Percentiles rank a stretch among this genome's conserved stretches.
These are phyloP conservation scores for Pichia terricola DNA, from an alignment of 1,139 yeast species.

Conservation along the genomic window DNA sequence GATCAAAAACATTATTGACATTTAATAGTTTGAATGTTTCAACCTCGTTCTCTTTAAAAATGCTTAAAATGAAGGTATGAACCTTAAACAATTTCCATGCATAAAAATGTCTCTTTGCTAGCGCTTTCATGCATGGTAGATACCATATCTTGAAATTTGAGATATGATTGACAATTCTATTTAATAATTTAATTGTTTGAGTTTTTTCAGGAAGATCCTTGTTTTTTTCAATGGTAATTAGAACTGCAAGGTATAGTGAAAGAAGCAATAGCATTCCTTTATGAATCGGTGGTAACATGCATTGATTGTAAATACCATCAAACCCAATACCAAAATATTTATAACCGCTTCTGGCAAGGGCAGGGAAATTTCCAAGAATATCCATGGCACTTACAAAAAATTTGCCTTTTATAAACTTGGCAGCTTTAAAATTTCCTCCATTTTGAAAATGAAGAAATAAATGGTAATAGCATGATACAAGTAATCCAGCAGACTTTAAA, in stretches of 20 bases:
- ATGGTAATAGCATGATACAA: slow-evolving; percentile 21
- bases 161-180: slow-evolving; percentile 13
- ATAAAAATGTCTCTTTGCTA: slow-evolving; percentile 38
- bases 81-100: slow-evolving; percentile 48
- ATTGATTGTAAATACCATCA: slow-evolving; percentile 21
- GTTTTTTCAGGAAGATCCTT: not conserved
- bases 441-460: slow-evolving; percentile 18
- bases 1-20: slow-evolving; percentile 12
- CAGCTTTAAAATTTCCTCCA: slow-evolving; percentile 15
- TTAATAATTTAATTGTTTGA: not conserved
- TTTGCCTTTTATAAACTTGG: slow-evolving; percentile 14
- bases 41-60: slow-evolving; percentile 22
- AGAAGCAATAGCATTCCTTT: slow-evolving; percentile 16
- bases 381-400: slow-evolving; percentile 13
- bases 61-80: slow-evolving; percentile 33
- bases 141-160: slow-evolving; percentile 2
- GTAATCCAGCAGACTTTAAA: slow-evolving; percentile 15
- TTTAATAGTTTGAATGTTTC: slow-evolving; percentile 1
- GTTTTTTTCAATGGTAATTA: slow-evolving; percentile 11
- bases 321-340: slow-evolving; percentile 22
- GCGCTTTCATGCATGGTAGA: slow-evolving; percentile 9
- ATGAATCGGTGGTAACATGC: slow-evolving; percentile 21
- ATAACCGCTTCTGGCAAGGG: slow-evolving; percentile 13
- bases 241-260: slow-evolving; percentile 25
- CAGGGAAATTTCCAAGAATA: slow-evolving; percentile 16